These are phyloP conservation scores for Ogataea paradorogensis DNA, from an alignment of 805 yeast genomes.

Conservation along the genomic window DNA sequence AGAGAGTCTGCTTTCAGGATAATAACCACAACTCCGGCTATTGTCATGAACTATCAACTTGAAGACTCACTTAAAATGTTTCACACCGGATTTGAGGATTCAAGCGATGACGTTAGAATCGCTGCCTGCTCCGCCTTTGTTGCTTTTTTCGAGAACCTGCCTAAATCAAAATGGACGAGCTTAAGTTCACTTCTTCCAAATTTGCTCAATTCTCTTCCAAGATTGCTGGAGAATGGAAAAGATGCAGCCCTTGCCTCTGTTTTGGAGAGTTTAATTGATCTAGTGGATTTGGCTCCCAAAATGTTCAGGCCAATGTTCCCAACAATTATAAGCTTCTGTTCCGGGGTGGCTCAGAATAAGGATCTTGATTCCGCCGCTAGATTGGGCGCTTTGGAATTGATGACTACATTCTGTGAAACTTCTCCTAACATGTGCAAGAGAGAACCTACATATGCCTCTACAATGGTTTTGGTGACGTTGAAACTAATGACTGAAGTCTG, in stretches of 20 bases:
- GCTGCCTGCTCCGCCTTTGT: constrained; percentile 92
- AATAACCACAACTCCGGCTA: constrained; percentile 76
- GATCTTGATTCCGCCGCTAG: constrained; percentile 79
- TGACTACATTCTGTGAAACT: constrained; percentile 87
- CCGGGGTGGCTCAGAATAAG: constrained; percentile 76
- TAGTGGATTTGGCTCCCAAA: constrained; percentile 91
- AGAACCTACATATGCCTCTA: constrained; percentile 66
- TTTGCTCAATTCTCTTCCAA: constrained; percentile 81
- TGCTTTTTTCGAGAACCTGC: constrained; percentile 78
- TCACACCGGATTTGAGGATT: constrained; percentile 76
- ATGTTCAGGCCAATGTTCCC: constrained; percentile 90
- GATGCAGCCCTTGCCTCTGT: constrained; percentile 81
- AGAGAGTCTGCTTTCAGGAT: constrained; percentile 92
- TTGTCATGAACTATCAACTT: constrained; percentile 49
- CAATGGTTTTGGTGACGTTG: constrained; percentile 70
- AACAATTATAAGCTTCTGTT: constrained; percentile 80
- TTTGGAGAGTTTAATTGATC: constrained; percentile 83
- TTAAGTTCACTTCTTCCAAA: constrained; percentile 80
- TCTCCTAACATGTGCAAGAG: constrained; percentile 94
- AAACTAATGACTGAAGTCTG: constrained; percentile 92
- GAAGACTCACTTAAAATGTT: constrained; percentile 63
- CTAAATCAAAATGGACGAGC: constrained; percentile 73
- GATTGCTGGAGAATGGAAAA: constrained; percentile 73
- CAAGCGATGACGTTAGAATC: constrained; percentile 78
- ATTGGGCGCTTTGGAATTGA: constrained; percentile 80